Evolutionary conservation across 495 filamentous ascomycete genomes (phyloP), one percentile per base, ranked within the genome.

Genomic region (Tuber indicum): DNA sequence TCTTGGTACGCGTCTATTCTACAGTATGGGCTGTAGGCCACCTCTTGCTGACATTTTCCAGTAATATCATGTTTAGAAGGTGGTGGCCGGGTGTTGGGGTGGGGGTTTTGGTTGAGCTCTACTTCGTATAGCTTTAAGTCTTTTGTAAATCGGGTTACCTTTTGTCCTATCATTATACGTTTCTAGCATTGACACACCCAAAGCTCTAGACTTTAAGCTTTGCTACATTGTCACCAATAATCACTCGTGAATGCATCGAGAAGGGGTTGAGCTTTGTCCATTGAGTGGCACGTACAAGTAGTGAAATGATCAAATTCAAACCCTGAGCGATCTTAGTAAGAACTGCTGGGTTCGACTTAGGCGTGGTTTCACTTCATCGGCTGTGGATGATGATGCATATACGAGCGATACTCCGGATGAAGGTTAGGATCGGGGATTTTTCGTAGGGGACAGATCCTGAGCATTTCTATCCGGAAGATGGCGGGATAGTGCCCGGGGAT

Each of bases 1-100:
- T 99, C 83, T 86, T 99, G 87, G 78, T 80, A 49, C 23, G 62
- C 16, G 26, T 26, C 58, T 36, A 66, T 66, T 32, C 26, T 66
- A 12, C 36, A 14, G 10, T 66, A 4, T 66, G 58, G 26, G 14
- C 26, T 4, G 12, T 5, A 36, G 14, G 26, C 32, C 14, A 36
- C 58, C 58, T 66, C 14, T 36, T 66, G 26, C 58, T 66, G 6
- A 66, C 58, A 66, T 19, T 19, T 19, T 66, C 58, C n/a, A 66
- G 58, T 66, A 66, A 66, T 66, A 66, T 66, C 58, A 32, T 19
- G 26, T 66, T 66, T 66, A 66, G 26, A 66, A 8, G 26, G 58
- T 17, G 26, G 26, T 4, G 32, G 32, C 5, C 26, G 9, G 58
- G 58, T 66, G 32, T 66, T 66, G 58, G 52, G n/a, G n/a, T 66